Base-by-base conservation (phyloP, 2,329 filamentous ascomycete species). In the Aureobasidium sp. region DNA sequence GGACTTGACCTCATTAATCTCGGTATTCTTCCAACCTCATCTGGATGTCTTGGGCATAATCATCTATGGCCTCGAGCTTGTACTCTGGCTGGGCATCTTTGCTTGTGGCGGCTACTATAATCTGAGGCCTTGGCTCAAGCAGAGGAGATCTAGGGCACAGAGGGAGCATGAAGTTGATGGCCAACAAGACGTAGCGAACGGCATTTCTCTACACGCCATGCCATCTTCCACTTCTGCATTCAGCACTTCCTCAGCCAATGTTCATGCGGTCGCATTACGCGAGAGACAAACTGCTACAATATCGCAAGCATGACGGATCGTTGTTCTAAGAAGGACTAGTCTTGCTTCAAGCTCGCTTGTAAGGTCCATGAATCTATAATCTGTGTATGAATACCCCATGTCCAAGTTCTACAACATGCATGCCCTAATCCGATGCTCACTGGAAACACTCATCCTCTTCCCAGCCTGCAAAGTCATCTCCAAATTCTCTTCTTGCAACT, bases 41-140 rank as follows among this genome's bases (percentile, higher is more conserved):
- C 68, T 86, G 3, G 82, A 88, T 67, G 69, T 86, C 0, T 72
- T 88, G 0, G 87, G 86, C 0, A 78, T 89, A 63, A 78, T 85
- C 1, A 87, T 89, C 17, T 90, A 90, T 69, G 83, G 81, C 0
- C 82, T 82, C 0, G 86, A 89, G 70, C 76, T 89, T 57, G 74
- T 79, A 0, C 75, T 90, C 1, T 90, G 87, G 87, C 77, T 83
- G 45, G 86, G 86, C 0, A 79, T 89, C 2, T 85, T 88, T 71
- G 80, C 81, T 0, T 85, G 82, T 63, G 86, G 86, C 0, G 83
- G 79, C 1, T 85, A 85, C 64, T 88, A 84, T 67, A 87, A 88
- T 66, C 70, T 89, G 2, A 60, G 78, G 14, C 85, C 86, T 1
- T 86, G 83, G 83, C 63, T 82, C 0, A 71, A 71, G 67, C 27